These are phyloP conservation scores for Sporothrix pallida DNA, from an alignment of 2,329 filamentous ascomycete genomes.

Conservation along the genomic window DNA sequence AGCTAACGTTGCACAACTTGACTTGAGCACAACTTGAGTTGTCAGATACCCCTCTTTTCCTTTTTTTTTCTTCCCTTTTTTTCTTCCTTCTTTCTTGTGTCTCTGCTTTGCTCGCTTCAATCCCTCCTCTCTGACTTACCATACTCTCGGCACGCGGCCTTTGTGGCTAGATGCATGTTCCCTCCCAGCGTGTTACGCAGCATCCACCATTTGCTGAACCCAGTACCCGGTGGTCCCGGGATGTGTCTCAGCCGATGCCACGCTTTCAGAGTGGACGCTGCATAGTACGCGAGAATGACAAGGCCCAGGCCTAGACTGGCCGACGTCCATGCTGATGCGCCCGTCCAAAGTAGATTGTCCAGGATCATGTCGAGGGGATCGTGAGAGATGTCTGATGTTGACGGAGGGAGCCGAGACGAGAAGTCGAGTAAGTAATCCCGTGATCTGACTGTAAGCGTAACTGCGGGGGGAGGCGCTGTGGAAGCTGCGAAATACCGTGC, in stretches of 20 bases:
- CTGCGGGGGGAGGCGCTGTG: background rate
- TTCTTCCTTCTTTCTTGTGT: background rate
- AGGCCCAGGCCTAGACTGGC: slow-evolving; percentile 26
- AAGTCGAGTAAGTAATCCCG: background rate
- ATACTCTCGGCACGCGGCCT: slow-evolving; percentile 40
- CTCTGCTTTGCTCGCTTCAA: background rate
- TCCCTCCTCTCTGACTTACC: slow-evolving; percentile 37
- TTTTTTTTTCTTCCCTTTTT: no score
- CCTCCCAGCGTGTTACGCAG: slow-evolving; percentile 42
- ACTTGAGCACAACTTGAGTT: background rate
- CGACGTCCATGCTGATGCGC: slow-evolving; percentile 20
- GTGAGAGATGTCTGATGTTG: background rate
- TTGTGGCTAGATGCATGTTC: slow-evolving; percentile 41
- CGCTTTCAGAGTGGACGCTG: slow-evolving; percentile 36
- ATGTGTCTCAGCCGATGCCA: slow-evolving; percentile 42
- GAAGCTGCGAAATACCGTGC: background rate
- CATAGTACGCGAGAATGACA: slow-evolving; percentile 36
- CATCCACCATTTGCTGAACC: slow-evolving; percentile 43
- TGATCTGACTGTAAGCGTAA: background rate
- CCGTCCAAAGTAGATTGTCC: slow-evolving; percentile 17
- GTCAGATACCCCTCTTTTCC: slow-evolving; percentile 2
- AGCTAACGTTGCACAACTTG: slow-evolving; percentile 14
- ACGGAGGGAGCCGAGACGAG: background rate
- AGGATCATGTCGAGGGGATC: slow-evolving; percentile 24
- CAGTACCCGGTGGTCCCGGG: slow-evolving; percentile 40